Conservation (phyloP, 768 basidiomycete genomes). For the Lactarius vividus region DNA sequence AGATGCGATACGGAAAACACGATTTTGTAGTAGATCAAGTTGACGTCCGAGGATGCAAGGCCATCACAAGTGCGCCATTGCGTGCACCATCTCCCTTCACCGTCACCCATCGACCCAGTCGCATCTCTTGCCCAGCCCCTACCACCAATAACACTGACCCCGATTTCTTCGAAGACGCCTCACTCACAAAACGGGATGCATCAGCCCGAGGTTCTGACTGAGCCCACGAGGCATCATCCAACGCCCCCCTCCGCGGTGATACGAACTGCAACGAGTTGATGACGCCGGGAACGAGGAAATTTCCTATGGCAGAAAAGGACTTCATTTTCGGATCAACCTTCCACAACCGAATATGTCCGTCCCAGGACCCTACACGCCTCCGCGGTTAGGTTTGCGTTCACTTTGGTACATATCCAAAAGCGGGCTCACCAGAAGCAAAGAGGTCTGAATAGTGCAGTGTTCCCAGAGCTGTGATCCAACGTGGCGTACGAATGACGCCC, state of each 20-base stretch:
- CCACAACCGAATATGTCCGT: slow-evolving; percentile 88
- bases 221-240: slow-evolving; percentile 46
- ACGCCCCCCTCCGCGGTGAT: slow-evolving; percentile 43
- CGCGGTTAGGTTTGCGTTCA: slow-evolving; percentile 1
- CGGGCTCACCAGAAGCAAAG: slow-evolving; percentile 75
- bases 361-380: slow-evolving; percentile 77
- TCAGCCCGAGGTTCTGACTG: slow-evolving; percentile 30
- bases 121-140: slow-evolving; percentile 83
- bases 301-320: slow-evolving; percentile 67
- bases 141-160: slow-evolving; percentile 61
- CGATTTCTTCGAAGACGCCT: slow-evolving; percentile 19
- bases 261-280: slow-evolving; percentile 89
- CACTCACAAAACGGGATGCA: slow-evolving; percentile 33
- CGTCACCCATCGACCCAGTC: slow-evolving; percentile 85
- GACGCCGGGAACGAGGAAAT: slow-evolving; percentile 68
- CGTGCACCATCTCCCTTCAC: slow-evolving; percentile 65
- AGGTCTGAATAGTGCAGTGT: slow-evolving; percentile 85
- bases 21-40: neutral
- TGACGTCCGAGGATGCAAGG: slow-evolving; percentile 46
- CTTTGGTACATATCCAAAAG: neutral
- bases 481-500: slow-evolving; percentile 69
- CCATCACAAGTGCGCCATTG: slow-evolving; percentile 71
- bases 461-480: slow-evolving; percentile 89
- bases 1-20: neutral
- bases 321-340: slow-evolving; percentile 76